Evolutionary conservation across 306 rosid genomes (phyloP).

Genomic region (Vicia villosa): DNA sequence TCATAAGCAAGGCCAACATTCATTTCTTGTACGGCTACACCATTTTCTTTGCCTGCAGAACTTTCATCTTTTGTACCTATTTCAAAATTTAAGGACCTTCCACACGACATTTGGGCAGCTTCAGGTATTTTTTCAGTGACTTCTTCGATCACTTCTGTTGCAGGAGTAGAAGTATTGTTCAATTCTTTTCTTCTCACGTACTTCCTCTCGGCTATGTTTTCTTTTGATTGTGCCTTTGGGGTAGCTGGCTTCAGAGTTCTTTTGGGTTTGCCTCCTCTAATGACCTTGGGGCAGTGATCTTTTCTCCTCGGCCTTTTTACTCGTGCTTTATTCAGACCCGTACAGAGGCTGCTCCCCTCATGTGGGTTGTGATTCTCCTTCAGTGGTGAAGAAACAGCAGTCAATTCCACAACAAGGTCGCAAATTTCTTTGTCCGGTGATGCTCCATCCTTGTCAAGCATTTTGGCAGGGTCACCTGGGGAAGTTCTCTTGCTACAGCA

Average conservation of each 20-base stretch:
- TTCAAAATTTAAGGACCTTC: constrained; percentile 53
- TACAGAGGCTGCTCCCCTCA: constrained; percentile 35
- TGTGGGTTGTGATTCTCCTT: constrained; percentile 47
- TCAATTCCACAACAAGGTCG: constrained; percentile 34
- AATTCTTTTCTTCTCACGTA: constrained; percentile 59
- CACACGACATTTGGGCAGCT: constrained; percentile 50
- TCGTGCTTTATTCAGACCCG: constrained; percentile 49
- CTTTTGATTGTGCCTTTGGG: constrained; percentile 50
- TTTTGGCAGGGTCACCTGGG: constrained; percentile 31
- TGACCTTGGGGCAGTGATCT: constrained; percentile 86
- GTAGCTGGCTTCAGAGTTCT: constrained; percentile 46
- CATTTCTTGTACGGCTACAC: constrained; percentile 27
- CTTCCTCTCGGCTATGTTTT: constrained; percentile 55
- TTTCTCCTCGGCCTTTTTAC: constrained; percentile 57
- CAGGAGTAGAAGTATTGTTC: constrained; percentile 38
- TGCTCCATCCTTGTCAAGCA: constrained; percentile 35
- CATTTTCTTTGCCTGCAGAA: constrained; percentile 39
- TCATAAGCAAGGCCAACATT: constrained; percentile 31
- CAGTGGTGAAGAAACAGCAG: constrained; percentile 41
- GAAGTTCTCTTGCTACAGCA: constrained; percentile 35
- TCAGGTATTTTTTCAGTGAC: constrained; percentile 28
- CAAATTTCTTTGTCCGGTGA: constrained; percentile 39
- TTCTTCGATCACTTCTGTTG: constrained; percentile 39
- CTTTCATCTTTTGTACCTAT: constrained; percentile 32
- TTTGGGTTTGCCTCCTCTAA: constrained; percentile 69